Evolutionary conservation across 208 protist genomes (phyloP).

Genomic region (Leishmania arabica): DNA sequence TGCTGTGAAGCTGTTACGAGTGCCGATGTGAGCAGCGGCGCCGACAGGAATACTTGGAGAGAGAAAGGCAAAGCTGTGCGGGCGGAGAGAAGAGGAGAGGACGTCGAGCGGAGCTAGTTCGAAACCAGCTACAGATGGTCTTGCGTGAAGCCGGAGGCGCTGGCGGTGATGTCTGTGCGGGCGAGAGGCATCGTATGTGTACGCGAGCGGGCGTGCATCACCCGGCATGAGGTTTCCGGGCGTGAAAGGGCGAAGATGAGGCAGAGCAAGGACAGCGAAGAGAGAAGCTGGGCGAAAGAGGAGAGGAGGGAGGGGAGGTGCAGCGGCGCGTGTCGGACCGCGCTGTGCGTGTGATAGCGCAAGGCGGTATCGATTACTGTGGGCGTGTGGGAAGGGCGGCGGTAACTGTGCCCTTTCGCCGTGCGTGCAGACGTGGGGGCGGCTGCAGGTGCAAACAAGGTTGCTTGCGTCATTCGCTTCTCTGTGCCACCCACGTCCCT

Average conservation of each 20-base stretch:
- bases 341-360: not conserved
- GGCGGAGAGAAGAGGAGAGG: not conserved
- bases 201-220: not conserved
- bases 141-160: not conserved
- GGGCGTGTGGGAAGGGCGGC: not conserved
- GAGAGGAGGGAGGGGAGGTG: not conserved
- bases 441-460: not conserved
- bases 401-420: no score
- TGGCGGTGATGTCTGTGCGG: not conserved
- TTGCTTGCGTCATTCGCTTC: not conserved
- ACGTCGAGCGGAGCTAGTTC: not conserved
- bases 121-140: not conserved
- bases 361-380: not conserved
- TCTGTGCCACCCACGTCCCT: not conserved
- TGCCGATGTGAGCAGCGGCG: not conserved
- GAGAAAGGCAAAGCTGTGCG: not conserved
- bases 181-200: not conserved
- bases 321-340: not conserved
- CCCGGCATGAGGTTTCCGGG: not conserved
- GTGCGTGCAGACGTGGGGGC: not conserved
- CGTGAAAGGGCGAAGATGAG: not conserved
- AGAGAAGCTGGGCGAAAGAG: not conserved
- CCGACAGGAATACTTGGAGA: not conserved
- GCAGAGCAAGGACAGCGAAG: not conserved
- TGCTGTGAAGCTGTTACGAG: not conserved